Base-by-base conservation (phyloP, 345 rosid genomes). In the Acer yangbiense region DNA sequence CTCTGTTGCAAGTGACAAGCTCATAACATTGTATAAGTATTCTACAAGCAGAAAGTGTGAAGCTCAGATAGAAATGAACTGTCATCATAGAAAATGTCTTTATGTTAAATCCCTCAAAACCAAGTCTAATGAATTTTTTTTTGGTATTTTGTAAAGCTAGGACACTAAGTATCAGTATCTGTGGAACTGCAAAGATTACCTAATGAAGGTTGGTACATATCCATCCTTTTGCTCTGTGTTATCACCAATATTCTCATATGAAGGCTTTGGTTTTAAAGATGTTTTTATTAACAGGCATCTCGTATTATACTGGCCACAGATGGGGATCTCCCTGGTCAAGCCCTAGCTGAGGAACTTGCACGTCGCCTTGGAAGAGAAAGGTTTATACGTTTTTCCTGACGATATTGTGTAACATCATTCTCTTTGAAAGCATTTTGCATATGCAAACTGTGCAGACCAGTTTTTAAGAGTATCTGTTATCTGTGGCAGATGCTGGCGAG, bases 321-420 rank as follows among this genome's bases (percentile, higher is more conserved):
- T 82, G 98, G 97, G 66, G 99, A 95, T 90, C 85, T 39, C 41
- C 98, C 99, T 79, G 99, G 99, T 79, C 96, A 92, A 92, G 99
- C 99, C 69, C 85, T 95, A 84, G 96, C 97, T 39, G 99, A 95
- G 83, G 99, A 95, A 83, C 85, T 95, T 73, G 98, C 99, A 64
- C 95, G 99, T 52, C 99, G 99, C 25, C 77, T 95, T 74, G 99
- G 99, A 43, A 92, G 88, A 87, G 99, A 95, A 86, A 95, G 97
- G 97, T 90, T 67, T 79, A 21, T 64, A 14, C 39, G 0, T 4
- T 35, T 35, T 60, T 68, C 16, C 39, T 60, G 44, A 60, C 63
- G 10, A 54, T 50, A 44, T 70, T 60, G 13, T 71, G n/a, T 41
- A n/a, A 58, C 54, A 8, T 63, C 39, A 63, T 44, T 61, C 48